A percentile compares a stretch with the other conserved stretches of the same genome.
Conservation (phyloP, 352 stramenopile species). For the Globisporangium nunn region DNA sequence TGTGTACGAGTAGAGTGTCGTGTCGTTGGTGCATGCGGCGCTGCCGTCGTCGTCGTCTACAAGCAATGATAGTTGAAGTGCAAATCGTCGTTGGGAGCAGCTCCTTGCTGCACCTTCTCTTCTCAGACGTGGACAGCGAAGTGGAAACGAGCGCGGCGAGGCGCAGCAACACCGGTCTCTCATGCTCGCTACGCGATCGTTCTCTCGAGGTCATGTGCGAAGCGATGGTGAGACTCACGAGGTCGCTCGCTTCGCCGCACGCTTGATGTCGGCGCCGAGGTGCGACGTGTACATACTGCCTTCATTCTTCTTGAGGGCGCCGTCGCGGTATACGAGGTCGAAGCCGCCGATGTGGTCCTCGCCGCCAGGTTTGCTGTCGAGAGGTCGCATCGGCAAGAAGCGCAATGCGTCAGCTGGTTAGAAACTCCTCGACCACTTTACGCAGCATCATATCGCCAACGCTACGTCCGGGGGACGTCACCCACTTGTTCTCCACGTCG, state of each 20-base stretch:
- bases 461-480: not conserved
- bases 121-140: too few species aligned
- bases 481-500: conserved; percentile 84
- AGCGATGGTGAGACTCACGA: not conserved
- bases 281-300: conserved; percentile 71
- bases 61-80: too few species aligned
- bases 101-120: too few species aligned
- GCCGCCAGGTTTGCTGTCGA: conserved; percentile 17
- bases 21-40: too few species aligned
- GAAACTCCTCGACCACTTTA: not conserved
- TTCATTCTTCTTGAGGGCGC: conserved; percentile 53
- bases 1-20: too few species aligned
- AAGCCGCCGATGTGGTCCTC: conserved; percentile 68
- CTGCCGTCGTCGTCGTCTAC: too few species aligned
- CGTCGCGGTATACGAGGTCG: conserved; percentile 75
- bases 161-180: too few species aligned
- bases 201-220: too few species aligned
- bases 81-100: too few species aligned
- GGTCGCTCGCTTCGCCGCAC: conserved; percentile 3
- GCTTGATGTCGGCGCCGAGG: conserved; percentile 53
- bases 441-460: not conserved
- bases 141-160: too few species aligned
- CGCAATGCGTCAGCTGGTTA: not conserved
- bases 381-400: not conserved
- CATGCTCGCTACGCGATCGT: too few species aligned